Evolutionary conservation across 441 rosid genomes (phyloP), one percentile per base, ranked within the genome.

Genomic region (Euphorbia celastroides): DNA sequence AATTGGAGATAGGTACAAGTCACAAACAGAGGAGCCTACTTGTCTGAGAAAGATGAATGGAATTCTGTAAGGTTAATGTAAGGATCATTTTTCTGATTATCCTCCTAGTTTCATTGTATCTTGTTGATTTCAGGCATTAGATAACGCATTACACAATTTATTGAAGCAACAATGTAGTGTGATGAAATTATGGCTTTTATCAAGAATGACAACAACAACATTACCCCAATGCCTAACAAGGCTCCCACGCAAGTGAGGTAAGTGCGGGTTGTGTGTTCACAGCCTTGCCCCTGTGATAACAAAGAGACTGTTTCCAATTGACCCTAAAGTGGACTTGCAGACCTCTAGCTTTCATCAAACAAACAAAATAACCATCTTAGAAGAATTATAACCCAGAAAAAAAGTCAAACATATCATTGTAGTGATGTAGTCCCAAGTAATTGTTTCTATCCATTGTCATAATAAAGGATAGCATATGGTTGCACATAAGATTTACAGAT

Each of bases 341-440:
- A n/a, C n/a, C n/a, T n/a, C n/a, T n/a, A n/a, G n/a, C n/a, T n/a
- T n/a, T n/a, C n/a, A n/a, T n/a, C n/a, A n/a, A n/a, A n/a, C n/a
- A 34, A 3, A 34, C 38, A 34, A 34, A 34, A 34, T 7, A 57
- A 14, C 36, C 64, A 42, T 28, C 55, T 55, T n/a, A n/a, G 30
- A 56, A 23, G 54, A 25, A 48, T 62, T 52, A 25, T 55, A 16
- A 38, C 30, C 27, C 62, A 20, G 13, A 38, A 38, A 28, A 28
- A 12, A 28, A 2, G 46, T 14, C 70, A 38, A 6, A 50, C 55
- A 27, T 10, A 13, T 12, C 32, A 66, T 27, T 46, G 61, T 38
- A 65, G 31, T 52, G 63, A n/a, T 46, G 61, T 38, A 65, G 31
- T 52, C 2, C 46, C 36, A 69, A 20, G 48, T 14, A 58, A 31